phyloP scores from a whole-genome alignment of 1,284 basidiomycete species.

The Omphalotus olearius region DNA sequence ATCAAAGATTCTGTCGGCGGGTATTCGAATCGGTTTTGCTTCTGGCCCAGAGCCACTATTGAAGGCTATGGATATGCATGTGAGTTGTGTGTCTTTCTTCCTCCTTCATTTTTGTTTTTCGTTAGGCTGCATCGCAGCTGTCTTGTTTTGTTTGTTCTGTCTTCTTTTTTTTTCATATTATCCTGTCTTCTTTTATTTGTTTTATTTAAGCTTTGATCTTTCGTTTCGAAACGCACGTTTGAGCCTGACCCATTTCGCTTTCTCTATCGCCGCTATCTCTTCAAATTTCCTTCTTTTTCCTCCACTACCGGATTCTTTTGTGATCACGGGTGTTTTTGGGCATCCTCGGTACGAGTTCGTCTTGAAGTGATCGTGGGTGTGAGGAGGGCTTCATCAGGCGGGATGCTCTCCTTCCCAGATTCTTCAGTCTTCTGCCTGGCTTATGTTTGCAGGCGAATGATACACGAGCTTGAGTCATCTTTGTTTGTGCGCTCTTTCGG shows the following conservation, averaged over 20 bases:
- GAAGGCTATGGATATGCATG: conserved; percentile 70
- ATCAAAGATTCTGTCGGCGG: conserved; percentile 84
- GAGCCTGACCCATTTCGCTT: background rate
- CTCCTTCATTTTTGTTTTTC: conserved; percentile 2
- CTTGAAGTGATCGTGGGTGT: too few species aligned
- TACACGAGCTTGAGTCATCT: too few species aligned
- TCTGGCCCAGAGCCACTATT: conserved; percentile 77
- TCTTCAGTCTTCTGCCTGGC: too few species aligned
- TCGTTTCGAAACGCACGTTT: background rate
- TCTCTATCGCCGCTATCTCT: background rate
- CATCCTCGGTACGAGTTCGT: too few species aligned
- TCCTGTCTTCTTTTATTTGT: background rate
- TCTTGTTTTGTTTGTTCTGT: conserved; percentile 1
- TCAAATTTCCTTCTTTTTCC: background rate
- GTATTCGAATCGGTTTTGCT: conserved; percentile 78
- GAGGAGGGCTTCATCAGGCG: too few species aligned
- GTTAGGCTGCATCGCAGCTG: too few species aligned
- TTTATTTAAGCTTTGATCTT: background rate
- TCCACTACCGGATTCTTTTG: background rate
- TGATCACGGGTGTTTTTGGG: background rate
- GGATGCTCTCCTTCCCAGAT: too few species aligned
- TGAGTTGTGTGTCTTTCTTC: conserved; percentile 28
- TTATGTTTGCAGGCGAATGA: too few species aligned
- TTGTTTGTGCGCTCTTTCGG: too few species aligned
- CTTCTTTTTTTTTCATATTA: conserved; percentile 4